phyloP scores from a whole-genome alignment of 2,329 filamentous ascomycete genomes.

The Acrodontium crateriforme region DNA sequence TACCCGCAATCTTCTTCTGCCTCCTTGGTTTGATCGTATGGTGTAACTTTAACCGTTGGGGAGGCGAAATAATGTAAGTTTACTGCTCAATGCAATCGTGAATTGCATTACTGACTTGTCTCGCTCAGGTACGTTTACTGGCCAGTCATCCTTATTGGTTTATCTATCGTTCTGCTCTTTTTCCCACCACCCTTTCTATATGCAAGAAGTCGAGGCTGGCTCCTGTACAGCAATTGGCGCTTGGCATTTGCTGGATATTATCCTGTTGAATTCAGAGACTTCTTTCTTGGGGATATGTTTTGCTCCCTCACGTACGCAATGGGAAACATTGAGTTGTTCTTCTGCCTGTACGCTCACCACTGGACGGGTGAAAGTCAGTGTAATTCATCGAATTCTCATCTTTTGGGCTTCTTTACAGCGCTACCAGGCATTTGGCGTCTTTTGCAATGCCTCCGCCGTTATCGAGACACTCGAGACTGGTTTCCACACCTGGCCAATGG shows the following conservation, averaged over 20 bases:
- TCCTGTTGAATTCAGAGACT: constrained; percentile 91
- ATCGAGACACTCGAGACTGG: constrained; percentile 68
- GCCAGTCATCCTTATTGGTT: constrained; percentile 61
- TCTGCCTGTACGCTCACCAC: constrained; percentile 70
- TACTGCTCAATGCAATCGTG: constrained; percentile 42
- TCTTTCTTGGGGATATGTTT: constrained; percentile 95
- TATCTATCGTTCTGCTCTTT: constrained; percentile 59
- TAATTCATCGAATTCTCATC: constrained; percentile 71
- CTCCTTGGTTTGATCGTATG: constrained; percentile 67
- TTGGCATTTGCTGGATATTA: constrained; percentile 74
- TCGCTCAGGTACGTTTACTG: constrained; percentile 59
- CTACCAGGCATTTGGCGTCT: constrained; percentile 83
- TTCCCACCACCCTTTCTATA: constrained; percentile 58
- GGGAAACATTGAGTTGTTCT: constrained; percentile 83
- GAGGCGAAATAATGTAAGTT: constrained; percentile 40
- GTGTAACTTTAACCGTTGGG: constrained; percentile 70
- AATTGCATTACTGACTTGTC: background rate
- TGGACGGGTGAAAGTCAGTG: constrained; percentile 66
- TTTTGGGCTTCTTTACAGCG: constrained; percentile 72
- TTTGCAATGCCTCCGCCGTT: constrained; percentile 81
- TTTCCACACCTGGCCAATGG: constrained; percentile 91
- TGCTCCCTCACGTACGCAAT: constrained; percentile 87
- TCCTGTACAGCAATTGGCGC: constrained; percentile 84
- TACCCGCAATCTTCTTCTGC: constrained; percentile 73
- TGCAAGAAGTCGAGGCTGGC: constrained; percentile 67